These are phyloP conservation scores for Aspergillus biplanus DNA, from an alignment of 495 filamentous ascomycete species.

Conservation along the genomic window DNA sequence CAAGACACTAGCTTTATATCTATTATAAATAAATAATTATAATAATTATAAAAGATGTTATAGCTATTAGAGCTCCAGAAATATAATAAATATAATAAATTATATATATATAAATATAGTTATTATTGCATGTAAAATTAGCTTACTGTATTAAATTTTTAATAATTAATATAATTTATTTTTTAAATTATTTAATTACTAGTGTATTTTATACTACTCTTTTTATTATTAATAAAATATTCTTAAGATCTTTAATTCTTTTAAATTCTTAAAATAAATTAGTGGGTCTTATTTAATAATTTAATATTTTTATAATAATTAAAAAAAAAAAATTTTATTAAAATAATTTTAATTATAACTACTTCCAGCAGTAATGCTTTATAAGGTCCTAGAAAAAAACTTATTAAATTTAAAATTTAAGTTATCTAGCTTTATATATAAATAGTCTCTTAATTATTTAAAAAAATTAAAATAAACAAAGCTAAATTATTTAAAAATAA, in stretches of 20 bases:
- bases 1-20: neutral
- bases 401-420: too few relatives aligned
- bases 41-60: neutral
- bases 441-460: too few relatives aligned
- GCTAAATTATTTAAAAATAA: too few relatives aligned
- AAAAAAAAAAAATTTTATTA: neutral
- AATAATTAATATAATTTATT: neutral
- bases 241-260: neutral
- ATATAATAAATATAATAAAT: neutral
- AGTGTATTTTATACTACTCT: neutral
- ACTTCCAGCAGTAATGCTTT: too few relatives aligned
- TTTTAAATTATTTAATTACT: neutral
- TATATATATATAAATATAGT: neutral
- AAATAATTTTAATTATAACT: too few relatives aligned
- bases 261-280: neutral
- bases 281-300: neutral
- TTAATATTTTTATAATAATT: constrained; percentile 6
- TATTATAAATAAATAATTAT: neutral
- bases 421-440: too few relatives aligned
- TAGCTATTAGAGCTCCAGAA: neutral
- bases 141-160: neutral
- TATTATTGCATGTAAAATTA: neutral
- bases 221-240: neutral
- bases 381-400: too few relatives aligned
- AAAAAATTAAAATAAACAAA: too few relatives aligned